Evolutionary conservation across 345 rosid genomes (phyloP).

Genomic region (Gossypium thurberi): DNA sequence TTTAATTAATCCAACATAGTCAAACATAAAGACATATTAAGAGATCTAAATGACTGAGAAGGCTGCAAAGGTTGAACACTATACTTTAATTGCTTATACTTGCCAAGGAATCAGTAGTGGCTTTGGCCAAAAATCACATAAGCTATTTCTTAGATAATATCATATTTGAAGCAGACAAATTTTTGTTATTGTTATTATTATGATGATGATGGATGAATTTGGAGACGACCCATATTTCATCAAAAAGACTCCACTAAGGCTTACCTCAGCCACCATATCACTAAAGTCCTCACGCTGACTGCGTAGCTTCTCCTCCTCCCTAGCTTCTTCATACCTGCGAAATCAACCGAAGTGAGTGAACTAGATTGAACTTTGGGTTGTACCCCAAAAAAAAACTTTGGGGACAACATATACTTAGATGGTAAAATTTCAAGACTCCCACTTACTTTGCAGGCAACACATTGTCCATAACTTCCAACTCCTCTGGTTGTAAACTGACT

Average conservation of each 20-base stretch:
- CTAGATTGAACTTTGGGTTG: not conserved
- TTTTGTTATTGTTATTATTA: not conserved
- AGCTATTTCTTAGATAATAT: not conserved
- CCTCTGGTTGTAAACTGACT: conserved; percentile 86
- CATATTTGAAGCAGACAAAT: not conserved
- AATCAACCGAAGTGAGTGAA: conserved; percentile 7
- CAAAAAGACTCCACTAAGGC: not conserved
- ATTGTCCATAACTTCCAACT: conserved; percentile 79
- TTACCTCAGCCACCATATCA: conserved; percentile 99
- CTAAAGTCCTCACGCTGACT: conserved; percentile 95
- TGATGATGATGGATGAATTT: not conserved
- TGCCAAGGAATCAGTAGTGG: not conserved
- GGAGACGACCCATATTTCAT: not conserved
- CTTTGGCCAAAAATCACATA: not conserved
- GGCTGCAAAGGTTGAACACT: not conserved
- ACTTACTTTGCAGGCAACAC: conserved; percentile 94
- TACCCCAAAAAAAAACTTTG: not conserved
- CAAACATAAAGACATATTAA: too few species aligned
- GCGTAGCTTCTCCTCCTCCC: conserved; percentile 90
- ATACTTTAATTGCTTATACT: not conserved
- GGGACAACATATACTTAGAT: not conserved
- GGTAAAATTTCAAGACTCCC: not conserved
- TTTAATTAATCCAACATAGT: too few species aligned
- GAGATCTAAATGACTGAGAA: not conserved
- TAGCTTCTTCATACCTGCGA: conserved; percentile 89